A percentile compares a stretch with the other conserved stretches of the same genome.
These are phyloP conservation scores for Trebouxiophyceae sp. DNA, from an alignment of 163 green algal species.

Conservation along the genomic window DNA sequence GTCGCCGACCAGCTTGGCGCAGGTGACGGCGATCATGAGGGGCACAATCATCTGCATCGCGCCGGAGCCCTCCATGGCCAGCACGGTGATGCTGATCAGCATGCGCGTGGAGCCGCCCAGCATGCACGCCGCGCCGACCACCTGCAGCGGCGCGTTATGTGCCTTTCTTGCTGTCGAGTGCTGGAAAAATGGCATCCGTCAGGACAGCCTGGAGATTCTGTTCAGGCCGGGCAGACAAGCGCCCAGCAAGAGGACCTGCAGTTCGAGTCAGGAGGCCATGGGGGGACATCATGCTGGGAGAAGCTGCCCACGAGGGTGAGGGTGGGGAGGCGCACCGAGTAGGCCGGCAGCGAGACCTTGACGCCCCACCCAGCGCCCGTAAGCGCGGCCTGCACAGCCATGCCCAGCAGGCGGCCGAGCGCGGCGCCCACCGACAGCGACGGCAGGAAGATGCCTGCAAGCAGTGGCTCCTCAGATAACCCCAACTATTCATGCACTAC, in stretches of 20 bases:
- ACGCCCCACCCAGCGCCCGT: slow-evolving; percentile 3
- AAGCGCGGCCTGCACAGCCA: slow-evolving; percentile 18
- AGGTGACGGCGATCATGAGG: slow-evolving; percentile 49
- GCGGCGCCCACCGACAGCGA: slow-evolving; percentile 59
- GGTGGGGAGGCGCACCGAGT: slow-evolving; percentile 27
- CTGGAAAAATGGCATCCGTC: too few species aligned
- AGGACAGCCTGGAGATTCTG: too few species aligned
- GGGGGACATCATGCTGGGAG: too few species aligned
- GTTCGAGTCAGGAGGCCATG: too few species aligned
- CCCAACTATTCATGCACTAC: too few species aligned
- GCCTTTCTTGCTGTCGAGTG: too few species aligned
- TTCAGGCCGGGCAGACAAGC: too few species aligned
- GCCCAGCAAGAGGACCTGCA: too few species aligned
- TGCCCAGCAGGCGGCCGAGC: slow-evolving; percentile 51
- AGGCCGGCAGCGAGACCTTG: slow-evolving; percentile 40
- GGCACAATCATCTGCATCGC: slow-evolving; percentile 46
- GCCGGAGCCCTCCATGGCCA: slow-evolving; percentile 75
- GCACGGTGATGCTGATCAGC: slow-evolving; percentile 60
- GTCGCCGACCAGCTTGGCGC: slow-evolving; percentile 57
- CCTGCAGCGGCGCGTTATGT: too few species aligned
- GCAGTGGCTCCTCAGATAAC: too few species aligned
- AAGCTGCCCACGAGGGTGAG: too few species aligned
- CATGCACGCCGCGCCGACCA: slow-evolving; percentile 32
- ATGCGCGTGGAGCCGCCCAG: slow-evolving; percentile 55
- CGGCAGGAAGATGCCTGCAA: slow-evolving; percentile 67